Base-by-base conservation (phyloP, 805 yeast genomes). In the Lipomyces oligophaga region DNA sequence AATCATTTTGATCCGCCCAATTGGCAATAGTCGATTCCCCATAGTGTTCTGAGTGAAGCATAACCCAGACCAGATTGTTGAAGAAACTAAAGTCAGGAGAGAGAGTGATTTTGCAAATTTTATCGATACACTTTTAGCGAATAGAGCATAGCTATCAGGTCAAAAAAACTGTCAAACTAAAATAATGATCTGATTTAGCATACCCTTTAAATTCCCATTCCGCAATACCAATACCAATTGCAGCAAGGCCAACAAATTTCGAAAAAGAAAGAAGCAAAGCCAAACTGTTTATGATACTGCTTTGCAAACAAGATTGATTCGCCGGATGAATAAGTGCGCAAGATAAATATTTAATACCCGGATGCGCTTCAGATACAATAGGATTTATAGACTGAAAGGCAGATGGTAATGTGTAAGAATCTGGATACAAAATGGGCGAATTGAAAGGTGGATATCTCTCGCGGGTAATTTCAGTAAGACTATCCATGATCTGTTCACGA, bases 11-110 rank as follows among this genome's bases (percentile, higher is more conserved):
- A 64, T 64, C n/a, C 74, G 66, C 15, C 52, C 46, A 15, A 50
- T 51, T 13, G 43, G 70, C 63, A 39, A 16, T 30, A 64, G 44
- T 26, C 48, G 55, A 45, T 58, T 57, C 20, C 67, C 63, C 18
- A 69, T 53, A 42, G 67, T 11, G 42, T 48, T 44, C 47, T 68
- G 70, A 24, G 63, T 52, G 18, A 63, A 49, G 26, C 67, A 69
- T 15, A 69, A 59, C 10, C 73, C 73, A 7, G 65, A 61, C 69
- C 72, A 65, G 2, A 68, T 63, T 5, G 69, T 58, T 10, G 72
- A 61, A 2, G 64, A 55, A 3, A 63, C 51, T 63, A 69, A 50
- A 21, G 69, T 59, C 34, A 66, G 52, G 38, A 66, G 63, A 11
- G 60, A 45, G 24, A 65, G 57, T 5, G 68, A 60, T 34, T 71